Base-by-base conservation (phyloP, 1,284 basidiomycete genomes). In the Blastosporella zonata region DNA sequence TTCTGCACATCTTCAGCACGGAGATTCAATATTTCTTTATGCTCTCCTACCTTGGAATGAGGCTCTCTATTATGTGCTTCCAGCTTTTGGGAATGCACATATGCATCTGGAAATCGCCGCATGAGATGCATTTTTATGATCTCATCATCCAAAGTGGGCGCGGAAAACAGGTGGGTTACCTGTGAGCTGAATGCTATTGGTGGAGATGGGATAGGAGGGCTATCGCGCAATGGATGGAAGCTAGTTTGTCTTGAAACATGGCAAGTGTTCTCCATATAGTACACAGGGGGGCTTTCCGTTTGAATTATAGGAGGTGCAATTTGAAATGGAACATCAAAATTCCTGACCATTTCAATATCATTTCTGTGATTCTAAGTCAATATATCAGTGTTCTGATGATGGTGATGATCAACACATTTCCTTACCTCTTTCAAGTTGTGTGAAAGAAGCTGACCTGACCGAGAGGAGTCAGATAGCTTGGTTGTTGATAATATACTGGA, bases 71-170 rank as follows among this genome's bases (percentile, higher is more conserved):
- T 33, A 4, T 13, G 6, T 33, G 8, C n/a, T 13, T 12, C 13
- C 31, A 33, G 6, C 8, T 15, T 13, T 33, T 33, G 6, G 31
- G 13, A 13, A 33, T 37, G 56, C 49, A 18, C 55, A 23, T 18
- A 17, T 33, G 15, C 15, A 27, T 22, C n/a, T 23, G 46, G 28
- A 7, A 20, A 39, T 17, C 43, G 28, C 12, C 34, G n/a, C 7
- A 10, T n/a, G 8, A 53, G 43, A 39, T 53, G 49, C 22, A 44
- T 25, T 13, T 17, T 25, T 38, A 36, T 46, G 25, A 49, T 49
- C 13, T 18, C n/a, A 37, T 28, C 29, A 31, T 9, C n/a, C 0
- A 10, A n/a, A 2, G 6, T 22, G 6, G 5, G 10, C 25, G 10
- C 5, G 25, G 28, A 22, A 28, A 1, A 13, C n/a, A n/a, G 20